Base-by-base conservation (phyloP, 345 rosid species). In the Alliaria petiolata region DNA sequence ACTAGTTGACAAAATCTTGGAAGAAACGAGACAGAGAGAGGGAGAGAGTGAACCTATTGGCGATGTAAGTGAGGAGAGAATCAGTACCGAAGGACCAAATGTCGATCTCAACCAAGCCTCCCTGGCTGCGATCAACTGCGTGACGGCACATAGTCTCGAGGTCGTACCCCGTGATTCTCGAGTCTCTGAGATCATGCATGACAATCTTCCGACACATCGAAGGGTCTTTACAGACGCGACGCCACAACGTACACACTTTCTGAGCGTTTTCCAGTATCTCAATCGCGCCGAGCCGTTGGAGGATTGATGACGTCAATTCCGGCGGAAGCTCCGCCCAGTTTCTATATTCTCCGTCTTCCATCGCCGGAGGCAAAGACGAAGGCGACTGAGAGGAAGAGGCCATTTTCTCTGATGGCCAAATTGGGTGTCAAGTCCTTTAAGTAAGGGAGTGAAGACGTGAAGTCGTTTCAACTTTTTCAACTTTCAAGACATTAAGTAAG, bases 81-180 rank as follows among this genome's bases (percentile, higher is more conserved):
- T 85, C 86, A 19, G 64, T 67, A 26, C 83, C 81, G 28, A 82
- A 80, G 22, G 38, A 0, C 69, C 76, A 85, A 49, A 92, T 36
- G 31, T 43, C 79, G 69, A 92, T 76, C 13, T 71, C 72, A 6
- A 74, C 30, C 81, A 85, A 65, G 4, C 62, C 77, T 10, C 93
- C 91, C 2, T 30, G 45, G 78, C 93, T 85, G 10, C 81, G 84
- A 62, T 89, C 90, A 33, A 89, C 71, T 5, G 93, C 95, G 54
- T 64, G 46, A 62, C 77, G 65, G 51, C 82, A 85, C 67, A 85
- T 53, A 38, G 1, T n/a, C 4, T 43, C 81, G 22, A 53, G 19
- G 36, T 64, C 43, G 30, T 17, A 4, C 0, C 40, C 65, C 26
- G 33, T 8, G 2, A 3, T 59, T 25, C 7, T 34, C 28, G 1